Conservation (phyloP, 768 basidiomycete species). For the Lactarius quietus region DNA sequence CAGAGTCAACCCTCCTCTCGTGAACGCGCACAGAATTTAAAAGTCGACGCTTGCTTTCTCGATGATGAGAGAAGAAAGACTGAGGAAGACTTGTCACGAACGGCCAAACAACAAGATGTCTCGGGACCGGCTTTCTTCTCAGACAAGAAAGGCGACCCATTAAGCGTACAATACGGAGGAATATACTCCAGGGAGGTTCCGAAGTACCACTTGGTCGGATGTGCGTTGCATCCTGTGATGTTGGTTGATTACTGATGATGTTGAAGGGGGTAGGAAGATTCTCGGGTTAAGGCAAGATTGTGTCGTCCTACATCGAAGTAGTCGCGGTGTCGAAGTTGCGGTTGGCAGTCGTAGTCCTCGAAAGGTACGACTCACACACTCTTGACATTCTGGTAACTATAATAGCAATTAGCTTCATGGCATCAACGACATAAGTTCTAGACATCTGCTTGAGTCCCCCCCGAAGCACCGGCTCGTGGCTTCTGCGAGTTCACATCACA, state of each 20-base stretch:
- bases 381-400: constrained; percentile 7
- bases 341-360: constrained; percentile 16
- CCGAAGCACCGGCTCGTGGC: constrained; percentile 48
- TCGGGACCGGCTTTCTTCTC: constrained; percentile 48
- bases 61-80: constrained; percentile 36
- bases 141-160: constrained; percentile 37
- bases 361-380: constrained; percentile 32
- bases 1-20: constrained; percentile 23
- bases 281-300: constrained; percentile 22
- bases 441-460: constrained; percentile 49
- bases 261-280: constrained; percentile 24
- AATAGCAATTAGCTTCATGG: constrained; percentile 34
- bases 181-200: constrained; percentile 23
- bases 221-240: constrained; percentile 10
- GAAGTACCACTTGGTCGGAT: constrained; percentile 22
- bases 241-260: constrained; percentile 18
- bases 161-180: constrained; percentile 25
- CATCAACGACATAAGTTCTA: constrained; percentile 54
- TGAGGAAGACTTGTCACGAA: constrained; percentile 35
- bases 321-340: constrained; percentile 19
- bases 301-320: constrained; percentile 16
- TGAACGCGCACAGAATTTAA: constrained; percentile 28
- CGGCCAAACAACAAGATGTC: constrained; percentile 30
- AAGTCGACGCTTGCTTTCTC: constrained; percentile 16
- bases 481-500: constrained; percentile 36